Evolutionary conservation across 1,284 basidiomycete genomes (phyloP), one percentile per base, ranked within the genome.

Genomic region (Moesziomyces sp.): DNA sequence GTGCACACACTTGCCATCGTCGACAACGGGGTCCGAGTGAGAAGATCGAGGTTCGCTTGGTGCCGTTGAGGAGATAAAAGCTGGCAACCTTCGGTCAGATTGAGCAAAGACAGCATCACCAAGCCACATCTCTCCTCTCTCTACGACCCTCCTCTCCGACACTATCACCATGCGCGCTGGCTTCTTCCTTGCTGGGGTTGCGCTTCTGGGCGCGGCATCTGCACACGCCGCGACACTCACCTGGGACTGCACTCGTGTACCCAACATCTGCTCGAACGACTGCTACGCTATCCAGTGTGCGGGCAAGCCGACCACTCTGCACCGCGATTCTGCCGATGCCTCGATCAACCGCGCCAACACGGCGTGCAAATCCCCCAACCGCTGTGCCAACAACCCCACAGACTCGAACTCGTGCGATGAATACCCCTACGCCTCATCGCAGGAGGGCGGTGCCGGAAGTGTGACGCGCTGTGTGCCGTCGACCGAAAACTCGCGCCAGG

Each of bases 231-330:
- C 68, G 21, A 77, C 76, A 0, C 34, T 77, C 30, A 76, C 70
- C 16, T 77, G 76, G 60, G 76, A 77, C 38, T 77, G 74, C 62
- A 57, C 71, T 0, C 72, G 71, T 26, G 63, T 78, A 14, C 77
- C 77, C 46, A 79, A 78, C 69, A 79, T 79, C 61, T 79, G 77
- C 58, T 63, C 58, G 13, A 79, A 79, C 53, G 64, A 70, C 53
- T 68, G 67, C 54, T 77, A 61, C 53, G 77, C 74, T 19, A 77
- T 79, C 46, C 64, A 68, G 24, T 79, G 77, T 42, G 45, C 54
- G 13, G 62, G 62, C 42, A 74, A 71, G 40, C 76, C 76, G 18
- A 65, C 73, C 19, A 58, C 54, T n/a, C 69, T 79, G 10, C 72
- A 78, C 48, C 68, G 77, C 28, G 73, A 79, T 53, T 67, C 62